Evolutionary conservation across 2,329 filamentous ascomycete genomes (phyloP).

Genomic region (Fusarium tuaranense): DNA sequence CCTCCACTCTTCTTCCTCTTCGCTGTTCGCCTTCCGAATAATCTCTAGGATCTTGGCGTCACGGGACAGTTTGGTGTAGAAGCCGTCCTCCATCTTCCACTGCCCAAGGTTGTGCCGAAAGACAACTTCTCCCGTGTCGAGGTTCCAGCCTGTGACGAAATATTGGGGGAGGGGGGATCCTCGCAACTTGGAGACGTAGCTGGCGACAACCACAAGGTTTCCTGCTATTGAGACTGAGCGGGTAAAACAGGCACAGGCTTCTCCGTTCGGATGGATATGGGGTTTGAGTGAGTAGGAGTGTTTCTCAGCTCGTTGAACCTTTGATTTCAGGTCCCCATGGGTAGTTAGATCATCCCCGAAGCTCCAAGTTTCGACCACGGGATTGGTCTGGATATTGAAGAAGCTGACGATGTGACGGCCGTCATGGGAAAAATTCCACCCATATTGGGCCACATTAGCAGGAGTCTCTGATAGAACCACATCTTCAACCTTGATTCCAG

Average conservation of each 20-base stretch:
- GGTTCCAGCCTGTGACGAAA: not conserved
- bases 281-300: not conserved
- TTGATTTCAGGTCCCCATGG: not conserved
- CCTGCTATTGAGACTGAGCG: not conserved
- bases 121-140: not conserved
- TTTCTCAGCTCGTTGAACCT: not conserved
- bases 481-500: not conserved
- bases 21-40: not conserved
- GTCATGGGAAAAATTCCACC: not conserved
- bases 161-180: not conserved
- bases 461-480: not conserved
- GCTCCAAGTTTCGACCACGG: not conserved
- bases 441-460: not conserved
- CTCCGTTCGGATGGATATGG: not conserved
- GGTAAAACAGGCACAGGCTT: not conserved
- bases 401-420: not conserved
- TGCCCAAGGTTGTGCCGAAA: not conserved
- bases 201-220: not conserved
- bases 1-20: not conserved
- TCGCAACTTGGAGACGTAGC: not conserved
- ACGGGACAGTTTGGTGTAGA: not conserved
- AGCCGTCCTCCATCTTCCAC: not conserved
- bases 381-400: not conserved
- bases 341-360: not conserved
- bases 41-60: not conserved